Conservation (phyloP, 75 land plant species). For the Pseudotsuga menziesii region DNA sequence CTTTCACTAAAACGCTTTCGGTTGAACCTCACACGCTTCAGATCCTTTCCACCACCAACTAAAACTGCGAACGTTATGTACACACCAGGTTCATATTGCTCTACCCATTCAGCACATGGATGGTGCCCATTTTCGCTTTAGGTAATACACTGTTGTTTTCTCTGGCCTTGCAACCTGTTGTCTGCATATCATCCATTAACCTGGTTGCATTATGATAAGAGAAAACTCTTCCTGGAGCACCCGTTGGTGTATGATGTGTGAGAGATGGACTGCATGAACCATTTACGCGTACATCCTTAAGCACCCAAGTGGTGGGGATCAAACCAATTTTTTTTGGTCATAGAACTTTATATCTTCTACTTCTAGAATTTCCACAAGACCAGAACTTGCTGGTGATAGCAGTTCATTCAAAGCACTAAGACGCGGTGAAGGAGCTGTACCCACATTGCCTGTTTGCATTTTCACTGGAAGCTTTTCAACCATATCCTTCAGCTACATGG, state of each 20-base stretch:
- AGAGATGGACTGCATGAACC: constrained; percentile 24
- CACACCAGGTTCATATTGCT: constrained; percentile 72
- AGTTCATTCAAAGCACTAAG: constrained; percentile 11
- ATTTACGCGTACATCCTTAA: constrained; percentile 22
- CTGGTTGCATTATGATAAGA: constrained; percentile 2
- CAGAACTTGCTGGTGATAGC: constrained; percentile 8
- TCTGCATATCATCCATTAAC: not conserved
- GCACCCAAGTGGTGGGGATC: constrained; percentile 10
- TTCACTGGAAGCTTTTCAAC: constrained; percentile 35
- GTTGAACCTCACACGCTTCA: constrained; percentile 79
- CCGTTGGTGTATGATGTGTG: constrained; percentile 4
- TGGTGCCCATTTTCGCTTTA: not conserved
- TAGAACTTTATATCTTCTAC: constrained; percentile 18
- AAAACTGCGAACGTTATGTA: constrained; percentile 48
- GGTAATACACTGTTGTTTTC: not conserved
- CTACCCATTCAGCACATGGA: constrained; percentile 48
- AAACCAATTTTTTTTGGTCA: constrained; percentile 14
- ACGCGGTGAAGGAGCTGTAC: constrained; percentile 9
- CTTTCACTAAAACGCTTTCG: too few relatives aligned
- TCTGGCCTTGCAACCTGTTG: not conserved
- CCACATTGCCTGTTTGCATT: constrained; percentile 16
- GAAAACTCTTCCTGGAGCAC: constrained; percentile 9
- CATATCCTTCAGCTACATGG: constrained; percentile 52
- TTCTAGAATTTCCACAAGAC: constrained; percentile 16
- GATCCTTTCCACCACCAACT: constrained; percentile 38